A percentile compares a stretch with the other conserved stretches of the same genome.
Conservation (phyloP, 1,284 basidiomycete genomes). For the Pholiota adiposa region DNA sequence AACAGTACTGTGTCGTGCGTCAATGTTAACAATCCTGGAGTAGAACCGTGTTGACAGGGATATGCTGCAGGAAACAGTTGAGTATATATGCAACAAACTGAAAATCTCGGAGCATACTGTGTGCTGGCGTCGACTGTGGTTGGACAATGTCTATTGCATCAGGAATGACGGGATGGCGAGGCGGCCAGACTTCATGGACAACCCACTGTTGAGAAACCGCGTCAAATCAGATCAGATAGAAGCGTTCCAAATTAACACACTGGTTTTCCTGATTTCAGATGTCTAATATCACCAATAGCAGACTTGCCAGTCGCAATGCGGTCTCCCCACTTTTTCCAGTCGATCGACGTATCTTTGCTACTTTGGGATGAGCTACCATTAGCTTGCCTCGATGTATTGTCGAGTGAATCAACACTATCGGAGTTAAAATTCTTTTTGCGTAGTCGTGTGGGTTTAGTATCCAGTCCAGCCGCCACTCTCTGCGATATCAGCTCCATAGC, state of each 20-base stretch:
- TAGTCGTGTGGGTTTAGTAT: constrained; percentile 37
- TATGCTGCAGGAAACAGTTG: constrained; percentile 47
- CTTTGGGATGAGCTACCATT: constrained; percentile 11
- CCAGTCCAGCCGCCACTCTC: constrained; percentile 58
- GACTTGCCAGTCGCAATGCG: constrained; percentile 50
- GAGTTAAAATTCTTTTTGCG: constrained; percentile 10
- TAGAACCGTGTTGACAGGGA: constrained; percentile 58
- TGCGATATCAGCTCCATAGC: constrained; percentile 70
- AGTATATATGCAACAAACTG: background rate
- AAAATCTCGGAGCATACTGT: constrained; percentile 38
- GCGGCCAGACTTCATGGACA: constrained; percentile 22
- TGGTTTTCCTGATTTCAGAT: constrained; percentile 38
- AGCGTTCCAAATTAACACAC: constrained; percentile 27
- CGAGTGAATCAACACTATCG: constrained; percentile 5
- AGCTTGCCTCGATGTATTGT: background rate
- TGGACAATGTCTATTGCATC: constrained; percentile 23
- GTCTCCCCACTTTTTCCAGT: constrained; percentile 62
- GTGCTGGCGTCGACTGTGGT: constrained; percentile 33
- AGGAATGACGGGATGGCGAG: constrained; percentile 24
- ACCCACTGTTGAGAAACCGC: constrained; percentile 13
- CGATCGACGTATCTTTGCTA: constrained; percentile 26
- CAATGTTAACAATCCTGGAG: constrained; percentile 63
- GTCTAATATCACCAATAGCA: constrained; percentile 45
- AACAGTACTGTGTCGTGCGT: constrained; percentile 54
- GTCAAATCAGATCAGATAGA: background rate